phyloP scores from a whole-genome alignment of 768 basidiomycete species.

The Suillus tomentosus region DNA sequence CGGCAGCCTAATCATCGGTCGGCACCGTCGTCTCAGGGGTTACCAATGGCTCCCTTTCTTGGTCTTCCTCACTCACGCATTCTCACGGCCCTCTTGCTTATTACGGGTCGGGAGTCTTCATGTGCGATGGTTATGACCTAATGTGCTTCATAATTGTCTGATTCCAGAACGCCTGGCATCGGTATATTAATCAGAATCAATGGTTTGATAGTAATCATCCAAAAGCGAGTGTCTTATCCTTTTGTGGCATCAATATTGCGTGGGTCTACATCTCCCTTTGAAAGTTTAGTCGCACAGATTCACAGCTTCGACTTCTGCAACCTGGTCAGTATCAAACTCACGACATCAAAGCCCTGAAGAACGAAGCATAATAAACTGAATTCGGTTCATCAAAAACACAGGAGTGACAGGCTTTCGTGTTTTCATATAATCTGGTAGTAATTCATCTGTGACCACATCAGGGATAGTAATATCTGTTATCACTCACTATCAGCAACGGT shows the following conservation, averaged over 20 bases:
- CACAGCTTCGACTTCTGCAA: background rate
- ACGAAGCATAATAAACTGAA: background rate
- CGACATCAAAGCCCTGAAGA: constrained; percentile 5
- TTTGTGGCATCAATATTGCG: background rate
- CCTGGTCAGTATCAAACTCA: background rate
- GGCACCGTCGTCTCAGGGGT: constrained; percentile 2
- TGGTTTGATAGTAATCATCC: background rate
- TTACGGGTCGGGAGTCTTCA: background rate
- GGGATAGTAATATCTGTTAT: background rate
- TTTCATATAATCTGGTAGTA: background rate
- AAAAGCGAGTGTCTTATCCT: background rate
- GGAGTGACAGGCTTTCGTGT: background rate
- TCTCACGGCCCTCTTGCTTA: constrained; percentile 18
- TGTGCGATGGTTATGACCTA: background rate
- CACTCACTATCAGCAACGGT: background rate
- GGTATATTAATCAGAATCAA: background rate
- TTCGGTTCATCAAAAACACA: background rate
- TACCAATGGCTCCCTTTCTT: constrained; percentile 24
- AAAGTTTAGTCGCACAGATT: background rate
- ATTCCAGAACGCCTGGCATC: background rate
- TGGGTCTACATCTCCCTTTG: background rate
- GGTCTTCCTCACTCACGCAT: constrained; percentile 26
- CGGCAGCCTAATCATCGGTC: background rate
- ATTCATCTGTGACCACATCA: background rate
- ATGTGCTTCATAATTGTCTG: background rate